Percentiles rank a stretch among this genome's conserved stretches.
Conservation (phyloP, 2,329 filamentous ascomycete genomes). For the Fusarium austroafricanum region DNA sequence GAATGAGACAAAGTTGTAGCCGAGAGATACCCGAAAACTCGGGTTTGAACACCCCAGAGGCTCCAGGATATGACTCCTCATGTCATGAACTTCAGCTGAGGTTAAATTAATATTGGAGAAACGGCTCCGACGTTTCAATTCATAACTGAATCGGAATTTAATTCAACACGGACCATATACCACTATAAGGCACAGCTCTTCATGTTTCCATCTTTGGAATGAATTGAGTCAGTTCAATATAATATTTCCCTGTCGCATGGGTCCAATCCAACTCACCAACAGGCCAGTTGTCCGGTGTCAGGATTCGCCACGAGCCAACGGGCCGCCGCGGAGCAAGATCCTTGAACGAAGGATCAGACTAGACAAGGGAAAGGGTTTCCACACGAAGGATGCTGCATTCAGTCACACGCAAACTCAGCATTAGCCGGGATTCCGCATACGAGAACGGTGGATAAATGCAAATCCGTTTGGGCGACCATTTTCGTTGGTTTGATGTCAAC, state of each 20-base stretch:
- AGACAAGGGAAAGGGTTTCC: conserved; percentile 1
- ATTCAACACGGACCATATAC: not conserved
- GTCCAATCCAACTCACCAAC: not conserved
- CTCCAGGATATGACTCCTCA: not conserved
- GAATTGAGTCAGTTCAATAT: not conserved
- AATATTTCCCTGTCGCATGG: not conserved
- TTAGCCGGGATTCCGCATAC: not conserved
- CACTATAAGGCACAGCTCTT: not conserved
- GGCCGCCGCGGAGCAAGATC: not conserved
- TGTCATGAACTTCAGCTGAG: not conserved
- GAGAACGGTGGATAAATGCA: conserved; percentile 15
- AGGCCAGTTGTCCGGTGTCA: conserved; percentile 4
- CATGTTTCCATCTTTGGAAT: not conserved
- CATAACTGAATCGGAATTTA: not conserved
- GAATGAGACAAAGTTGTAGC: not conserved
- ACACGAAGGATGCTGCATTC: conserved; percentile 5
- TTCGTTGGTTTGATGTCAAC: not conserved
- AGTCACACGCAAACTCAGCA: not conserved
- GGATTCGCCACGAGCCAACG: not conserved
- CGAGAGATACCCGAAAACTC: not conserved
- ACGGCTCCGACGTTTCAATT: not conserved
- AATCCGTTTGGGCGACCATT: not conserved
- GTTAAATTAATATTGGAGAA: conserved; percentile 1
- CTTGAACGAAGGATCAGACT: not conserved
- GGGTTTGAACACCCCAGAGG: no score